Evolutionary conservation across 176 grass and related monocot genomes (phyloP), one percentile per base, ranked within the genome.

Genomic region (Avena atlantica): DNA sequence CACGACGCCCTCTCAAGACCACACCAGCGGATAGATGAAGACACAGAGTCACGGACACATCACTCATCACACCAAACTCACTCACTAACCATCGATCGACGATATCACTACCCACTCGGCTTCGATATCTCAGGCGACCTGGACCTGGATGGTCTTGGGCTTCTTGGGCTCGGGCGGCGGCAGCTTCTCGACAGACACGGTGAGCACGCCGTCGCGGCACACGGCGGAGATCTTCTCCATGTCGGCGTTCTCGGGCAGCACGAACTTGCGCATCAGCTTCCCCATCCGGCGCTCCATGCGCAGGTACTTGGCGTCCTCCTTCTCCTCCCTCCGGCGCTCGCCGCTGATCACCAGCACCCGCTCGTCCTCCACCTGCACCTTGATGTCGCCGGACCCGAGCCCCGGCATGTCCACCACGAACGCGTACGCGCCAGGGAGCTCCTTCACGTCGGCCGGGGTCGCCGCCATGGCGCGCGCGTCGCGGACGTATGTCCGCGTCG

Each of bases 331-430:
- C 69, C 81, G 83, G 4, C 95, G 87, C 92, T 97, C 95, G 49
- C 95, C 95, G 85, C 61, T 91, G 66, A 97, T 86, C 8, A 94
- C 86, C 79, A 97, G 88, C 78, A 97, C 84, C 51, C 85, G 83
- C 19, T 90, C 95, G 75, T 93, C 95, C 87, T 97, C 92, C 71
- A 97, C 85, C 86, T 91, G 90, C 83, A 97, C 95, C 88, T 89
- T 92, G 89, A 97, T 90, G 87, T 97, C 95, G 66, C 85, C 90
- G 1, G 92, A 91, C 66, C 48, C 88, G 1, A 97, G 77, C 78
- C 95, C 95, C 5, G 95, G 95, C 95, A 94, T 97, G 92, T 97
- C 95, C 80, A 94, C 83, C 61, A 92, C 87, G 89, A 97, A 97
- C 11, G 84, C 81, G 80, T 97, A 97, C 4, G 89, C 83, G 1